A percentile compares a stretch with the other conserved stretches of the same genome.
Evolutionary conservation across 164 flowering plant species (phyloP).

Genomic region (Protea cynaroides): DNA sequence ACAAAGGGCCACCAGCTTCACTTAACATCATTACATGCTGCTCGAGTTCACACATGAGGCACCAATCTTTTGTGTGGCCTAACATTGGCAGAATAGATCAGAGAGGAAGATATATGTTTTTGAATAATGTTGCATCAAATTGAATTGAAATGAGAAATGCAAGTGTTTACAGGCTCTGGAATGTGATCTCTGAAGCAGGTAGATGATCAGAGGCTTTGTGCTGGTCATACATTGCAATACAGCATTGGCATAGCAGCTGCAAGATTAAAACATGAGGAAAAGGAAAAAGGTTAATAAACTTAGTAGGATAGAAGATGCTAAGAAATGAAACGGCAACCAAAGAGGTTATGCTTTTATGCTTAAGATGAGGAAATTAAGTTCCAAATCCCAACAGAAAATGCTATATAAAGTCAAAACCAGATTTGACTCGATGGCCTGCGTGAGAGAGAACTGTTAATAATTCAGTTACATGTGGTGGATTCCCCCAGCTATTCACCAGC

Average conservation of each 20-base stretch:
- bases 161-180: slow-evolving; percentile 53
- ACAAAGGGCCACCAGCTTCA: slow-evolving; percentile 59
- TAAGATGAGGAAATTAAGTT: background rate
- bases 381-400: background rate
- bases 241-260: slow-evolving; percentile 96
- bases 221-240: slow-evolving; percentile 77
- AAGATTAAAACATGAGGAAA: slow-evolving; percentile 9
- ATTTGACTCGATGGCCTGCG: too few species aligned
- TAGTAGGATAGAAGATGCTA: background rate
- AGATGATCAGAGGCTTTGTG: slow-evolving; percentile 72
- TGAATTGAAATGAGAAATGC: background rate
- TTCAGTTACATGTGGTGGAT: too few species aligned
- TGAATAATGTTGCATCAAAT: background rate
- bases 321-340: background rate
- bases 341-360: background rate
- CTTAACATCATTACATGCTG: slow-evolving; percentile 50
- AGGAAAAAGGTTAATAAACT: background rate
- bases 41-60: slow-evolving; percentile 87
- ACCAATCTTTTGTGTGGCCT: slow-evolving; percentile 71
- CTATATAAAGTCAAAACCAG: too few species aligned
- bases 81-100: background rate
- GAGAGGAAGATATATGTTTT: background rate
- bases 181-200: slow-evolving; percentile 65
- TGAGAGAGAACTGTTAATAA: too few species aligned
- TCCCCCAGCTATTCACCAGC: too few species aligned